Evolutionary conservation across 208 protist genomes (phyloP).

Genomic region (Leptomonas pyrrhocoris): DNA sequence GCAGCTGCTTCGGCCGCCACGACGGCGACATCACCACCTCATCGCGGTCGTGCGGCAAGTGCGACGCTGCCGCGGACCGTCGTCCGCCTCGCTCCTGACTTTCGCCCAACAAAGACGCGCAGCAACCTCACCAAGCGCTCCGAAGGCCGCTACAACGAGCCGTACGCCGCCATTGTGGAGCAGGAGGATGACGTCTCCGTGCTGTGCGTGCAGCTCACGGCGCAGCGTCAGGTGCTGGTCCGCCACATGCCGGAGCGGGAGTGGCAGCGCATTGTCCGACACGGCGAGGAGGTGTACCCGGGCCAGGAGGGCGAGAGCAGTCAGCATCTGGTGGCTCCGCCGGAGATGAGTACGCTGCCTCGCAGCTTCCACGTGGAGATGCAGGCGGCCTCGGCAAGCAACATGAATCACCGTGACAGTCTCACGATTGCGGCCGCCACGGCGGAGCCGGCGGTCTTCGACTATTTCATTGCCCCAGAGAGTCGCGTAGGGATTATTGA

Average conservation of each 20-base stretch:
- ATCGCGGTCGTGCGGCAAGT: constrained; percentile 7
- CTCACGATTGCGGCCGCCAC: background rate
- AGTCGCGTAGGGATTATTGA: constrained; percentile 7
- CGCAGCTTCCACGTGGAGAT: background rate
- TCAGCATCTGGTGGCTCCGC: constrained; percentile 25
- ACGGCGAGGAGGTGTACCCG: constrained; percentile 30
- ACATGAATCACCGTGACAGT: background rate
- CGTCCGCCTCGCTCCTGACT: constrained; percentile 12
- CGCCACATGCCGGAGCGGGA: constrained; percentile 37
- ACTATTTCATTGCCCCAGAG: constrained; percentile 36
- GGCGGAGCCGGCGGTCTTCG: constrained; percentile 24
- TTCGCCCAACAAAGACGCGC: constrained; percentile 17
- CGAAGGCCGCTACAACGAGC: constrained; percentile 37
- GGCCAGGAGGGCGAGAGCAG: constrained; percentile 27
- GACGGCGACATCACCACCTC: background rate
- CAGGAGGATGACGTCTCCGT: constrained; percentile 22
- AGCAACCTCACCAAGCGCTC: constrained; percentile 12
- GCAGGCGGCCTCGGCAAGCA: background rate
- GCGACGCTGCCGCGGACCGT: constrained; percentile 1
- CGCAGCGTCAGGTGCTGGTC: constrained; percentile 28
- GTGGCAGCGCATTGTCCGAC: constrained; percentile 31
- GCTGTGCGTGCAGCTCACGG: constrained; percentile 27
- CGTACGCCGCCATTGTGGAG: constrained; percentile 31
- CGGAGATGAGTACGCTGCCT: constrained; percentile 20
- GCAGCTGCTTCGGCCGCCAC: background rate